Evolutionary conservation across 2,329 filamentous ascomycete species (phyloP).

Genomic region (Neofusicoccum kwambonambiense): DNA sequence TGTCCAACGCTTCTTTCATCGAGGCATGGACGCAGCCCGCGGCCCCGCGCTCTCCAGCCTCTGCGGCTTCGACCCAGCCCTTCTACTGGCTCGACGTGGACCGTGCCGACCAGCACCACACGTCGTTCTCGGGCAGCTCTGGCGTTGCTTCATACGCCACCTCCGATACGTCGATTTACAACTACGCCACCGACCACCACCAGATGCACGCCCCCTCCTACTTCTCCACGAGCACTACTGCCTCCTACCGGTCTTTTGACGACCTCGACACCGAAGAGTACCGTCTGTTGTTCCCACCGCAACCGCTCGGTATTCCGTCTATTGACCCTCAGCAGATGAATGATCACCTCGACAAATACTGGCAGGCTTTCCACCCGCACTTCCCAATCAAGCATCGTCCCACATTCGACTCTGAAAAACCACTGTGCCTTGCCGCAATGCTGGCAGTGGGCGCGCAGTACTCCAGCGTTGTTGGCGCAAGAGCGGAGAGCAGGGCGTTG

Average conservation of each 20-base stretch:
- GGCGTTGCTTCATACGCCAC: slow-evolving; percentile 16
- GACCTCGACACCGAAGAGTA: slow-evolving; percentile 39
- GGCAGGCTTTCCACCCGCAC: slow-evolving; percentile 45
- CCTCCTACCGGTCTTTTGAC: slow-evolving; percentile 30
- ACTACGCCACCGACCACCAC: slow-evolving; percentile 14
- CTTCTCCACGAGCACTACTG: slow-evolving; percentile 14
- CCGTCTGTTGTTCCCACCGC: slow-evolving; percentile 33
- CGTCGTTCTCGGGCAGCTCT: slow-evolving; percentile 16
- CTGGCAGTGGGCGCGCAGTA: slow-evolving; percentile 45
- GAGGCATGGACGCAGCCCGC: slow-evolving; percentile 23
- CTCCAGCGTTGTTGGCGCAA: slow-evolving; percentile 33
- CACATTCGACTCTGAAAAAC: slow-evolving; percentile 39
- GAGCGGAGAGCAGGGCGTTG: slow-evolving; percentile 37
- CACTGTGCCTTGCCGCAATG: slow-evolving; percentile 46
- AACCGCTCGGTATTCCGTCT: slow-evolving; percentile 32
- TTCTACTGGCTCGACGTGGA: slow-evolving; percentile 19
- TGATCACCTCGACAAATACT: slow-evolving; percentile 46
- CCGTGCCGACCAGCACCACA: slow-evolving; percentile 1
- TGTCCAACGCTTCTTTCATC: slow-evolving; percentile 37
- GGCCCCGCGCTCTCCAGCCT: slow-evolving; percentile 30
- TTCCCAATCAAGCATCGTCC: slow-evolving; percentile 46
- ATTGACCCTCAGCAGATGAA: slow-evolving; percentile 27
- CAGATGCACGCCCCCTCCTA: slow-evolving; percentile 14
- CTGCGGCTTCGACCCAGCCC: slow-evolving; percentile 30
- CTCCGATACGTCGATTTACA: slow-evolving; percentile 18